Evolutionary conservation across 257 asterid species (phyloP).

Genomic region (Handroanthus guayacan): DNA sequence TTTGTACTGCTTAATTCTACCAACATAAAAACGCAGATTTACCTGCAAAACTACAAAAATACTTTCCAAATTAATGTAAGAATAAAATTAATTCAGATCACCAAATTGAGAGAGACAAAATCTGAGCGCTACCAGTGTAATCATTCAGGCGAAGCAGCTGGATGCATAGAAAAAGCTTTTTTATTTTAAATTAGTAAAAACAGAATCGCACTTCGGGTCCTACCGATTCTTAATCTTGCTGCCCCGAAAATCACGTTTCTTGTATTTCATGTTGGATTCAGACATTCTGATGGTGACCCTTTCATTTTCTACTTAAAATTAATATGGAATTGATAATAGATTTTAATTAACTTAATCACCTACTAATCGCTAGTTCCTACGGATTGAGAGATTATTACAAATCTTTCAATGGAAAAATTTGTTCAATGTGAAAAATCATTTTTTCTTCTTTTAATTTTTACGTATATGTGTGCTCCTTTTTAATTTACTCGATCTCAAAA

Average conservation of each 20-base stretch:
- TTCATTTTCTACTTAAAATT: background rate
- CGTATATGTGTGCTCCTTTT: too few species aligned
- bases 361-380: too few species aligned
- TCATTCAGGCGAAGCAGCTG: conserved; percentile 39
- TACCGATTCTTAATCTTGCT: background rate
- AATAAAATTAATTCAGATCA: background rate
- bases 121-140: conserved; percentile 58
- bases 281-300: conserved; percentile 39
- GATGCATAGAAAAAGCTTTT: conserved; percentile 9
- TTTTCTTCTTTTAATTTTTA: too few species aligned
- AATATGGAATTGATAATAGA: too few species aligned
- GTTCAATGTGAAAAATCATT: too few species aligned
- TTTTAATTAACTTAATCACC: too few species aligned
- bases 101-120: conserved; percentile 47
- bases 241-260: conserved; percentile 37
- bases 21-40: background rate
- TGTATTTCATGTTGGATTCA: conserved; percentile 31
- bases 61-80: background rate
- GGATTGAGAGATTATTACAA: too few species aligned
- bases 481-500: too few species aligned
- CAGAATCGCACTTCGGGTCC: conserved; percentile 21
- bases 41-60: background rate
- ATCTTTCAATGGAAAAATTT: too few species aligned
- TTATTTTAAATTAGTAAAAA: conserved; percentile 31
- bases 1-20: background rate